A percentile compares a stretch with the other conserved stretches of the same genome.
phyloP scores from a whole-genome alignment of 2,329 filamentous ascomycete species.

The Aureobasidium leucospermi region DNA sequence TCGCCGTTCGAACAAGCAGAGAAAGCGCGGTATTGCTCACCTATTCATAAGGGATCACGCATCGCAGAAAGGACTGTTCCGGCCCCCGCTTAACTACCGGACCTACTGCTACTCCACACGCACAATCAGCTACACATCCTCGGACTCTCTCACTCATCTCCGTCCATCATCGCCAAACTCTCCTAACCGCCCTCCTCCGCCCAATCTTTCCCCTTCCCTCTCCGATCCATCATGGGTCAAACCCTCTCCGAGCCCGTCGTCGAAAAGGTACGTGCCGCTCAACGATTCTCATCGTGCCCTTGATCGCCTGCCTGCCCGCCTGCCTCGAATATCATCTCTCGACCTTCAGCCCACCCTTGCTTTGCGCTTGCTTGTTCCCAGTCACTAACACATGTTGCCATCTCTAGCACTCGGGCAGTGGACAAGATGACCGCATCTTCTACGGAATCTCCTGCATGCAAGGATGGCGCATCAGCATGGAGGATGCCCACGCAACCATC shows the following conservation, averaged over 20 bases:
- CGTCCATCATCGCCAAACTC: not conserved
- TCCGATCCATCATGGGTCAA: constrained; percentile 72
- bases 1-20: not conserved
- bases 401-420: constrained; percentile 71
- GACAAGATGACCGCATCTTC: constrained; percentile 85
- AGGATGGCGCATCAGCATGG: constrained; percentile 99
- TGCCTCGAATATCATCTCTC: not conserved
- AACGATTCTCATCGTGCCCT: constrained; percentile 10
- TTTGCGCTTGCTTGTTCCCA: not conserved
- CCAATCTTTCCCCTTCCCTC: not conserved
- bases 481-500: constrained; percentile 85
- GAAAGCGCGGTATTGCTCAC: not conserved
- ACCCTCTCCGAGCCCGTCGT: constrained; percentile 98
- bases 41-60: constrained; percentile 1
- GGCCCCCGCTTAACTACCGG: constrained; percentile 7
- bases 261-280: constrained; percentile 72
- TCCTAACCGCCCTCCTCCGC: not conserved
- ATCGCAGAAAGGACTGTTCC: not conserved
- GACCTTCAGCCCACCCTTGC: not conserved
- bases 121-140: constrained; percentile 3
- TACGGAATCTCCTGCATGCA: constrained; percentile 98
- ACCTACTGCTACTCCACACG: not conserved
- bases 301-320: constrained; percentile 1
- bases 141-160: not conserved
- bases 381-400: constrained; percentile 5